Conservation (phyloP, 306 rosid genomes). For the Mucuna pruriens region DNA sequence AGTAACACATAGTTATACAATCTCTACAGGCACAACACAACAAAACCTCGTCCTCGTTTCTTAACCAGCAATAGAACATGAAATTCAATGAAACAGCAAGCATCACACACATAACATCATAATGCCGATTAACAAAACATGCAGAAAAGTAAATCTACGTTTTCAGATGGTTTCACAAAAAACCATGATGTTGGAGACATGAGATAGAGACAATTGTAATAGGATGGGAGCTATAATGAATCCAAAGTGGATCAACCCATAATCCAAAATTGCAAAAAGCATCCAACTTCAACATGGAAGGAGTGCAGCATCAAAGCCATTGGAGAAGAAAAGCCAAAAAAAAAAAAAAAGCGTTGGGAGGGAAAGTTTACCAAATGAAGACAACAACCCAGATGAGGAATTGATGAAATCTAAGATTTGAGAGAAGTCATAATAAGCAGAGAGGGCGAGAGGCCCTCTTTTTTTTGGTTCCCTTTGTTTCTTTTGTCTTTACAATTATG, state of each 20-base stretch:
- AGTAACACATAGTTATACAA: background rate
- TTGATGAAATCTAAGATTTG: conserved; percentile 83
- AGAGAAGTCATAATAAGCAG: conserved; percentile 69
- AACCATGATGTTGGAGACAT: conserved; percentile 34
- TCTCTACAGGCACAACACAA: background rate
- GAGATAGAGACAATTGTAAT: background rate
- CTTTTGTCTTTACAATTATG: conserved; percentile 50
- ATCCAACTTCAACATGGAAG: conserved; percentile 11
- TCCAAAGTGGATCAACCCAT: conserved; percentile 47
- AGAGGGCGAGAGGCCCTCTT: conserved; percentile 94
- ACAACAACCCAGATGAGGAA: conserved; percentile 73
- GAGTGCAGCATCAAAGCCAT: background rate
- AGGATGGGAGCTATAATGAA: conserved; percentile 35
- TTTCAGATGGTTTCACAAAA: conserved; percentile 40
- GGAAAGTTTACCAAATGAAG: conserved; percentile 62
- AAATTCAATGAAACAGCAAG: conserved; percentile 40
- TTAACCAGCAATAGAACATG: conserved; percentile 27
- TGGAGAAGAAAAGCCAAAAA: background rate
- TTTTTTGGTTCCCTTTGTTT: conserved; percentile 24
- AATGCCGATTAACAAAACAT: conserved; percentile 49
- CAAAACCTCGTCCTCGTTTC: conserved; percentile 31
- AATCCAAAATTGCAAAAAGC: conserved; percentile 47
- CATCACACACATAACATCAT: conserved; percentile 31
- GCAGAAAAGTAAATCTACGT: conserved; percentile 49
- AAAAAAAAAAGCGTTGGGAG: conserved; percentile 26